Percentiles rank a stretch among this genome's conserved stretches.
phyloP scores from a whole-genome alignment of 2,329 filamentous ascomycete species.

The Passalora sequoiae region DNA sequence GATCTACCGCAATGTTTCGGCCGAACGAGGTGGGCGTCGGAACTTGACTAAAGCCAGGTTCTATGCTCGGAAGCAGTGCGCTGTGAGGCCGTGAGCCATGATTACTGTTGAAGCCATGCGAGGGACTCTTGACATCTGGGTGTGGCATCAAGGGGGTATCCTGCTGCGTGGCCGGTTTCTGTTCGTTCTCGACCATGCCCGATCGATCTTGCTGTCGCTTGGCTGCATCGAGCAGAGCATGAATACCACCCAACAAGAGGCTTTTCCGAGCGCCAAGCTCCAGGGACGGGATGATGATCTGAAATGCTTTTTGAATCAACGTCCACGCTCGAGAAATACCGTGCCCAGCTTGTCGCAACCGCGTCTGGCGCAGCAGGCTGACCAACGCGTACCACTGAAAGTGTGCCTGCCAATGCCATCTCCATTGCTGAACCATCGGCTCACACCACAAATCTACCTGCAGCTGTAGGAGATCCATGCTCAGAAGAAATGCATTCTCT shows the following conservation, averaged over 20 bases:
- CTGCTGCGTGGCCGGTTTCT: slow-evolving; percentile 4
- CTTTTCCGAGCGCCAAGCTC: slow-evolving; percentile 19
- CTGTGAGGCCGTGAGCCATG: slow-evolving; percentile 9
- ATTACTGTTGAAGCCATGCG: slow-evolving; percentile 7
- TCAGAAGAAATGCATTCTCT: slow-evolving; percentile 24
- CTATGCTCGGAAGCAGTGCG: slow-evolving; percentile 14
- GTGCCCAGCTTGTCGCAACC: slow-evolving; percentile 18
- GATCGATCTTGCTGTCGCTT: slow-evolving; percentile 17
- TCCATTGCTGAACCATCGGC: slow-evolving; percentile 25
- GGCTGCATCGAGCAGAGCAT: slow-evolving; percentile 21
- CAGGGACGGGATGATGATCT: slow-evolving; percentile 24
- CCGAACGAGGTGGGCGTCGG: slow-evolving; percentile 11
- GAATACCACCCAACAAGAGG: slow-evolving; percentile 20
- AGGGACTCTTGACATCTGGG: slow-evolving; percentile 5
- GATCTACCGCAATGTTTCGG: slow-evolving; percentile 7
- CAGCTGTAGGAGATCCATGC: slow-evolving; percentile 23
- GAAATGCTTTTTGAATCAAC: slow-evolving; percentile 21
- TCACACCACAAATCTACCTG: slow-evolving; percentile 27
- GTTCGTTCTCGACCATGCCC: not conserved
- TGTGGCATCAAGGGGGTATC: slow-evolving; percentile 4
- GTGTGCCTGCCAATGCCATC: slow-evolving; percentile 27
- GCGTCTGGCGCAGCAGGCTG: slow-evolving; percentile 23
- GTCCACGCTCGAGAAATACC: slow-evolving; percentile 21
- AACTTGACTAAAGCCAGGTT: slow-evolving; percentile 7
- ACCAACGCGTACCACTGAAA: slow-evolving; percentile 29